Evolutionary conservation across 2,329 filamentous ascomycete species (phyloP), one percentile per base, ranked within the genome.

Genomic region (Emydomyces testavorans): DNA sequence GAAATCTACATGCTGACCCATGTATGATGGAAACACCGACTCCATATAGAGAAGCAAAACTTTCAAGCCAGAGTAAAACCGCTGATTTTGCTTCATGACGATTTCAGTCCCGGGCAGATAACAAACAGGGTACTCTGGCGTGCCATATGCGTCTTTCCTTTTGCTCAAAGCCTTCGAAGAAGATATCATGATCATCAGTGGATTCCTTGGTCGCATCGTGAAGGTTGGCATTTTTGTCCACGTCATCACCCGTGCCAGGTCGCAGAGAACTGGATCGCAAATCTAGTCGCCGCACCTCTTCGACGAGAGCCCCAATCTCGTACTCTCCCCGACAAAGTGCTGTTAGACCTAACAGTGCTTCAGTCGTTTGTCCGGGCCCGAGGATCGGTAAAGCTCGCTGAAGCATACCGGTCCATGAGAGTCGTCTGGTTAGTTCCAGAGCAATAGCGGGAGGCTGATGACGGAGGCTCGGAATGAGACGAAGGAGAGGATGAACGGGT

Each of bases 351-450:
- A 93, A 65, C 1, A 74, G 71, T 18, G 85, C 71, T 51, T 81
- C 75, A 0, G 73, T 71, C n/a, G 66, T 76, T 37, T 75, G 70
- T 3, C 78, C 75, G 0, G 79, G 77, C 4, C 66, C 64, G 1
- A 94, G 61, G 5, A 77, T 60, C 0, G 83, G 79, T 0, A 94
- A 68, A 1, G 77, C 73, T 58, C 82, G 81, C 66, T 95, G 89
- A 49, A 94, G 66, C 24, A 84, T 80, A 1, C 89, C 89, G 54
- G 87, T 90, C 82, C 86, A 92, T 1, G 82, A 81, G 46, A 94
- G 75, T 53, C 87, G 85, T 59, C 85, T 81, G 35, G 83, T 83
- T 48, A 90, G 78, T 61, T 94, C 89, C 13, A 94, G 76, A 2
- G 85, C 83, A 11, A 85, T 72, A 51, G 79, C 80, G 43, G 77